A percentile compares a stretch with the other conserved stretches of the same genome.
Conservation (phyloP, 2,329 filamentous ascomycete genomes). For the Colletotrichum orchidophilum region DNA sequence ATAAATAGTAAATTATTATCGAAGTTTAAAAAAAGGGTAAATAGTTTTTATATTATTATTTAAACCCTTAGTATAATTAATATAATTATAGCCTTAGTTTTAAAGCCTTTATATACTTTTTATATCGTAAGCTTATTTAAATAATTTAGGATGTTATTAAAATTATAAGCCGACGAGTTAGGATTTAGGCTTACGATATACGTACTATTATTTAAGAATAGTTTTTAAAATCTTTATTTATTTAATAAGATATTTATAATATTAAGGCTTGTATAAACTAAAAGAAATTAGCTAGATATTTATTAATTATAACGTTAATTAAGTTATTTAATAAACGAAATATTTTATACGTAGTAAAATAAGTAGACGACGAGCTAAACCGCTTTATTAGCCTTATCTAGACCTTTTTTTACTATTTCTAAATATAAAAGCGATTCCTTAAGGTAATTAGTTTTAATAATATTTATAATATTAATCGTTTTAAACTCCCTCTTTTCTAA, state of each 20-base stretch:
- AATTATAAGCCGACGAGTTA: background rate
- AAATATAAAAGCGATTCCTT: constrained; percentile 31
- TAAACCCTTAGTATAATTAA: too few relatives aligned
- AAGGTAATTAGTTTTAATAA: too few relatives aligned
- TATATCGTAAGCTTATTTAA: background rate
- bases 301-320: constrained; percentile 26
- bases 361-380: background rate
- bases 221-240: too few relatives aligned
- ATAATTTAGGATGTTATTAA: background rate
- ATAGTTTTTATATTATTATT: too few relatives aligned
- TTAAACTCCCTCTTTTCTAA: too few relatives aligned
- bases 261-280: constrained; percentile 23
- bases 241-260: constrained; percentile 31
- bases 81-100: background rate
- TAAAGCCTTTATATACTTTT: background rate
- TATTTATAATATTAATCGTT: too few relatives aligned
- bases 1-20: background rate
- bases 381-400: constrained; percentile 22
- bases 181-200: constrained; percentile 5
- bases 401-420: constrained; percentile 30
- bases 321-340: background rate
- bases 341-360: background rate
- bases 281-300: constrained; percentile 30
- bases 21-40: background rate
- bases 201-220: constrained; percentile 14